phyloP scores from a whole-genome alignment of 2,329 filamentous ascomycete species.

The Acrocalymma vagum region DNA sequence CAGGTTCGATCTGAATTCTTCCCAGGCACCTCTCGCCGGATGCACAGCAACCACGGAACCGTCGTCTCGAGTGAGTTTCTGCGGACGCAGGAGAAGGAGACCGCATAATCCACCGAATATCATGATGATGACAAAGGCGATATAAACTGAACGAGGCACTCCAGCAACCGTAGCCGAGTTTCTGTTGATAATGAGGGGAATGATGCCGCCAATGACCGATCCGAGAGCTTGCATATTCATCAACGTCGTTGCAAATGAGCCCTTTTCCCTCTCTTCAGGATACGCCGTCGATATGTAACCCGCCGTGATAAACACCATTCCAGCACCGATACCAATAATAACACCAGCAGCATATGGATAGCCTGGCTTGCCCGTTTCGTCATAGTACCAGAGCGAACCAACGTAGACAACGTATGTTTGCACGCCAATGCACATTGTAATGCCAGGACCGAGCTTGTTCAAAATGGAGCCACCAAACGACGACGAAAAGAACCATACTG shows the following conservation, averaged over 20 bases:
- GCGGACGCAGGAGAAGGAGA: conserved; percentile 33
- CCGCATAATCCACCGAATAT: conserved; percentile 34
- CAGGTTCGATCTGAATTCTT: conserved; percentile 35
- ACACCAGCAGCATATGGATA: conserved; percentile 39
- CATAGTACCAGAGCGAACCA: conserved; percentile 43
- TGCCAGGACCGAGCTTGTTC: conserved; percentile 39
- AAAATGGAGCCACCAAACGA: conserved; percentile 41
- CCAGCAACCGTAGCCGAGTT: conserved; percentile 37
- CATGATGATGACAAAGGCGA: conserved; percentile 40
- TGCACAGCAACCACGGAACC: conserved; percentile 37
- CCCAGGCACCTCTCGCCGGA: conserved; percentile 31
- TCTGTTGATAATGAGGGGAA: conserved; percentile 41
- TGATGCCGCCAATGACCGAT: conserved; percentile 38
- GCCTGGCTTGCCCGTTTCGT: conserved; percentile 39
- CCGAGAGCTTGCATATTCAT: conserved; percentile 43
- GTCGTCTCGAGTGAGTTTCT: conserved; percentile 39
- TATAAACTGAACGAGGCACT: conserved; percentile 39
- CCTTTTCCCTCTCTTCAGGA: conserved; percentile 40
- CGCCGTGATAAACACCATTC: conserved; percentile 42
- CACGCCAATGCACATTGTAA: conserved; percentile 42
- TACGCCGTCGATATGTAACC: conserved; percentile 41
- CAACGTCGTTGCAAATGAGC: conserved; percentile 37
- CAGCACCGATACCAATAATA: conserved; percentile 42
- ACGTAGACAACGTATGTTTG: conserved; percentile 41
- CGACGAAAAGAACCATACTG: conserved; percentile 43